Evolutionary conservation across 495 filamentous ascomycete genomes (phyloP), one percentile per base, ranked within the genome.

Genomic region (Acidiella bohemica): DNA sequence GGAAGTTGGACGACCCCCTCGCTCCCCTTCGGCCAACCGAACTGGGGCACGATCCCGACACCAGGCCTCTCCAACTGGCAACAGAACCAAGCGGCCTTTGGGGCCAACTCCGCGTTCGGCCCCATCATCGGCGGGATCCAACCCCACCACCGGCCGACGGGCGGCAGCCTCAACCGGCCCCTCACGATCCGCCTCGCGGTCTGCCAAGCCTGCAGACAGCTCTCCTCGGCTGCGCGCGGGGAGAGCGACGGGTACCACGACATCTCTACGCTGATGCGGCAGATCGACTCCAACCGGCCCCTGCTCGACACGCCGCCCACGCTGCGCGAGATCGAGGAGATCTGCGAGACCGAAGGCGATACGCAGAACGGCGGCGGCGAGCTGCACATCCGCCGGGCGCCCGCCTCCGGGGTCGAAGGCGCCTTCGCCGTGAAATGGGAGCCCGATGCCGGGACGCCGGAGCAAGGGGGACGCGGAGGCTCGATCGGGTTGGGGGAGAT

Each of bases 341-440:
- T 93, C 41, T 88, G 81, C 58, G 87, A 95, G 46, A 92, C 87
- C 1, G 80, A 90, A 55, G 90, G 90, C 42, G 92, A 82, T 51
- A 54, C 65, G 0, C 72, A 80, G 34, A 96, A 96, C 48, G 90
- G 90, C 37, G 90, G 90, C 37, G 90, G 90, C 14, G 77, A 67
- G 29, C 93, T 96, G 56, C 70, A 68, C 18, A 65, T 80, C 34
- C 67, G 69, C 28, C 67, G 73, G 33, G 67, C 58, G 0, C 53
- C 59, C 17, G 62, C 73, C 29, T 68, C 59, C 0, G 53, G 60
- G 18, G 62, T 5, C 19, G 27, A 24, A 13, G 63, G 20, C 63
- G 60, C 23, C 63, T 70, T 41, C 28, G 32, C 46, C 28, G 78
- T 93, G 48, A 75, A 72, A 41, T 81, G 75, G 54, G 73, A 80